Percentiles rank a stretch among this genome's conserved stretches.
Conservation (phyloP, 2,329 filamentous ascomycete genomes). For the Colletotrichum zoysiae region DNA sequence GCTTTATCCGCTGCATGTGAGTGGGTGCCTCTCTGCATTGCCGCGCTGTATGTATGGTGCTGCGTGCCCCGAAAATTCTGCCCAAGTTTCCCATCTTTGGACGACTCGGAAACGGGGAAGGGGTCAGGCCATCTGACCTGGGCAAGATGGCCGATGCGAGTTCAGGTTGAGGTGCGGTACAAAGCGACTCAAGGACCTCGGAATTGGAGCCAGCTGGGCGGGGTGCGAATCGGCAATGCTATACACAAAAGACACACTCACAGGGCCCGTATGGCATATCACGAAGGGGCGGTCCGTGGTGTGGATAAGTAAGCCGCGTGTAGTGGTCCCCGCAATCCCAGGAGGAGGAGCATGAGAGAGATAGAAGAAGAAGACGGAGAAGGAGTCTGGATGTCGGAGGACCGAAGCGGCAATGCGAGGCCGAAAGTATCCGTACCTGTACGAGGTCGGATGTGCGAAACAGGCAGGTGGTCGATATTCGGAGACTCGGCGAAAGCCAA, state of each 20-base stretch:
- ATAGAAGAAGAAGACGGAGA: not conserved
- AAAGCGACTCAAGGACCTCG: conserved; percentile 30
- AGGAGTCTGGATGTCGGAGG: conserved; percentile 20
- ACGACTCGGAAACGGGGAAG: not conserved
- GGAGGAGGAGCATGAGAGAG: too few species aligned
- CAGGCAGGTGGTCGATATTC: not conserved
- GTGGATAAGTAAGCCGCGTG: conserved; percentile 15
- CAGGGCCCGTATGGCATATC: not conserved
- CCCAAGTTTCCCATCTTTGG: not conserved
- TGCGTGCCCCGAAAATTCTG: not conserved
- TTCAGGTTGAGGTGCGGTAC: conserved; percentile 8
- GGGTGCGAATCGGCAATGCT: conserved; percentile 5
- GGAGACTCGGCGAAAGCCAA: not conserved
- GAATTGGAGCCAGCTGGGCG: conserved; percentile 23
- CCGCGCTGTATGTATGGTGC: not conserved
- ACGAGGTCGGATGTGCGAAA: not conserved
- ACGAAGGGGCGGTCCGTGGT: not conserved
- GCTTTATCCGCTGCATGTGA: conserved; percentile 1
- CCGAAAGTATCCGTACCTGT: not conserved
- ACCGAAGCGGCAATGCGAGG: conserved; percentile 33
- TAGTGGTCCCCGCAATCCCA: not conserved
- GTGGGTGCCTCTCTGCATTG: conserved; percentile 1
- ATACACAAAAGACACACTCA: not conserved
- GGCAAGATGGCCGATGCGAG: conserved; percentile 37
- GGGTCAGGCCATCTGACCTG: conserved; percentile 6